These are phyloP conservation scores for Fusarium sp. DNA, from an alignment of 2,329 filamentous ascomycete genomes.

Conservation along the genomic window DNA sequence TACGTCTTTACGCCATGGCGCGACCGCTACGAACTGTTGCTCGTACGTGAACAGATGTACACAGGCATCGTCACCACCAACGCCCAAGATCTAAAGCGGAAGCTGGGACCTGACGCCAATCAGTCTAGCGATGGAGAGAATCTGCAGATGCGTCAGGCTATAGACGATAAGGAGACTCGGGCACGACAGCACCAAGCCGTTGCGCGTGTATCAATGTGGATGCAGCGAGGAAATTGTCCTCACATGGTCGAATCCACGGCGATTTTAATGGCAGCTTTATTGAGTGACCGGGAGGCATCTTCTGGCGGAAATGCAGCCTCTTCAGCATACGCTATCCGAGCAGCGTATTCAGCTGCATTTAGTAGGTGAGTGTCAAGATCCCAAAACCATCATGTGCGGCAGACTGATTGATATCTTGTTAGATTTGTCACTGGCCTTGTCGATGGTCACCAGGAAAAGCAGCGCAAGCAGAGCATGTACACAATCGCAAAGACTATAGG, in stretches of 20 bases:
- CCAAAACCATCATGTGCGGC: background rate
- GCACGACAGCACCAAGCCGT: conserved; percentile 60
- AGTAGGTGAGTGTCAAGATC: conserved; percentile 67
- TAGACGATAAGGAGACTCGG: conserved; percentile 32
- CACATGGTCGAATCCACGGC: conserved; percentile 84
- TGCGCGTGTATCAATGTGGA: conserved; percentile 72
- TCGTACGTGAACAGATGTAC: conserved; percentile 74
- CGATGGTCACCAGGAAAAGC: conserved; percentile 76
- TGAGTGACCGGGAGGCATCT: conserved; percentile 66
- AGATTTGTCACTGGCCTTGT: conserved; percentile 85
- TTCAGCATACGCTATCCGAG: conserved; percentile 69
- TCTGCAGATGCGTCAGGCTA: background rate
- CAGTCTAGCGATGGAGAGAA: background rate
- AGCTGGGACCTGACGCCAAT: background rate
- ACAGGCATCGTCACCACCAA: conserved; percentile 24
- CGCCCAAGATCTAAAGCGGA: conserved; percentile 2
- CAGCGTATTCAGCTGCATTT: conserved; percentile 80
- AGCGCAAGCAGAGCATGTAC: conserved; percentile 78
- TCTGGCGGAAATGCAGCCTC: conserved; percentile 51
- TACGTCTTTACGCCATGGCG: conserved; percentile 82
- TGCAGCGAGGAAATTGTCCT: conserved; percentile 78
- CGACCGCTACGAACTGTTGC: conserved; percentile 71
- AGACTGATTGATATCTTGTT: conserved; percentile 15
- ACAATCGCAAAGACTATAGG: conserved; percentile 74
- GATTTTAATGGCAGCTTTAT: conserved; percentile 74